Conservation (phyloP, 192 early-diverging fungal species). For the Backusella australiensis region DNA sequence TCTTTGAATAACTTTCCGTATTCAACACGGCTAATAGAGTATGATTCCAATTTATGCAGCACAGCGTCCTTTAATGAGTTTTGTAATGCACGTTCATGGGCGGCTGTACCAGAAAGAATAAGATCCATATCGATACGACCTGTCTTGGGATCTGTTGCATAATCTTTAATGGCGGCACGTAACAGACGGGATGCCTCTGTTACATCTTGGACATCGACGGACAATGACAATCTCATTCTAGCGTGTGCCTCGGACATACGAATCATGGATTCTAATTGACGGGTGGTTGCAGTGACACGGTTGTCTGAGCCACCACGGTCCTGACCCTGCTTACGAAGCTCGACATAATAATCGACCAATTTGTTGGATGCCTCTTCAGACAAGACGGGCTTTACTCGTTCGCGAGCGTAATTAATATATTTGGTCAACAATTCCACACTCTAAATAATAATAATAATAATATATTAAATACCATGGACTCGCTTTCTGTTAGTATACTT, state of each 20-base stretch:
- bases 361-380: slow-evolving; percentile 73
- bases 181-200: slow-evolving; percentile 87
- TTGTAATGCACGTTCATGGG: slow-evolving; percentile 64
- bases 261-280: slow-evolving; percentile 98
- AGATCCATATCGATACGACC: slow-evolving; percentile 94
- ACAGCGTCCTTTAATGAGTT: slow-evolving; percentile 61
- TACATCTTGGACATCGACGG: slow-evolving; percentile 81
- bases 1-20: slow-evolving; percentile 43
- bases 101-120: slow-evolving; percentile 83
- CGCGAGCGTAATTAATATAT: slow-evolving; percentile 89
- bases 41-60: slow-evolving; percentile 33
- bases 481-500: background rate
- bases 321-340: slow-evolving; percentile 74
- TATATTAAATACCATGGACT: background rate
- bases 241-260: slow-evolving; percentile 93
- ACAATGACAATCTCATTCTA: slow-evolving; percentile 74
- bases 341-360: slow-evolving; percentile 81
- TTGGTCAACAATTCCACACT: slow-evolving; percentile 81
- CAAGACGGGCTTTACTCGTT: slow-evolving; percentile 72
- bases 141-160: slow-evolving; percentile 91
- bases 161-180: slow-evolving; percentile 83
- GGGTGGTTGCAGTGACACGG: slow-evolving; percentile 87
- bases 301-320: slow-evolving; percentile 44
- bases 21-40: slow-evolving; percentile 32
- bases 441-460: slow-evolving; percentile 34